Conservation (phyloP, 225 moss, liverwort and hornwort genomes). For the Neckera pumila region DNA sequence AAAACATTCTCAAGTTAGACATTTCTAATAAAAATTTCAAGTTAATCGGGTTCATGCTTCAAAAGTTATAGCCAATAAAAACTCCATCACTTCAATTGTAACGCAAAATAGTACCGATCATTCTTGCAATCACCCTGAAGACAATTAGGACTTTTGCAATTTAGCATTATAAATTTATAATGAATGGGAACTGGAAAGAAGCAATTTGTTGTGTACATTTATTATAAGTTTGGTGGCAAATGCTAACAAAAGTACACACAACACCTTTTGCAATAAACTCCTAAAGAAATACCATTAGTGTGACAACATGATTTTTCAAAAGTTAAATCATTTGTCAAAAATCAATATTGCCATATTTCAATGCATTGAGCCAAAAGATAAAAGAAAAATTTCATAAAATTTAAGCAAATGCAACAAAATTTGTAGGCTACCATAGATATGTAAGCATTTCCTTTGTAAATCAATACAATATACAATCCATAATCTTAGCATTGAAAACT, state of each 20-base stretch:
- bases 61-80: no score
- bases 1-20: no score
- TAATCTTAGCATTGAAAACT: neutral
- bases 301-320: accelerated
- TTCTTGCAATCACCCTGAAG: no score
- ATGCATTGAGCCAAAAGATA: neutral
- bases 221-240: neutral
- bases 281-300: accelerated
- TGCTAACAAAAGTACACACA: neutral
- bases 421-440: neutral
- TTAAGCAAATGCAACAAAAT: neutral
- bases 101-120: no score
- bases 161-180: neutral
- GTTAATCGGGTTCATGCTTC: no score
- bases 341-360: neutral
- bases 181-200: neutral
- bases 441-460: neutral
- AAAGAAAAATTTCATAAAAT: neutral
- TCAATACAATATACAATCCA: neutral
- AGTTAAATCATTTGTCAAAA: neutral
- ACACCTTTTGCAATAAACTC: neutral
- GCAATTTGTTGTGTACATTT: neutral
- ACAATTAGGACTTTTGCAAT: neutral
- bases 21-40: no score
- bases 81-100: no score